These are phyloP conservation scores for Plenodomus lindquistii DNA, from an alignment of 2,329 filamentous ascomycete species.

Conservation along the genomic window DNA sequence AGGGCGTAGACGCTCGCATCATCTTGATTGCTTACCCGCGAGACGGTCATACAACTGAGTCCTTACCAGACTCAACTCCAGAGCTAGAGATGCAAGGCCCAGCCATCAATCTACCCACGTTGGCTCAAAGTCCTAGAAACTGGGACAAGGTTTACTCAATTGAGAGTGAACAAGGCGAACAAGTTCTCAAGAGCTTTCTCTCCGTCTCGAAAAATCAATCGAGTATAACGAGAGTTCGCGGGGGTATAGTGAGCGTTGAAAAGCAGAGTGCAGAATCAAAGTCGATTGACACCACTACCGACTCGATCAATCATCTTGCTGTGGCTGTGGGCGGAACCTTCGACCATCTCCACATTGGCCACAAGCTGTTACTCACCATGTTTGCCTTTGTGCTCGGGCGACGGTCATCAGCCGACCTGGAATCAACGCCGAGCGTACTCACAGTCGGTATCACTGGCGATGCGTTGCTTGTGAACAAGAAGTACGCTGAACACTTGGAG, in stretches of 20 bases:
- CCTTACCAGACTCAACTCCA: slow-evolving; percentile 26
- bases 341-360: slow-evolving; percentile 91
- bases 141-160: slow-evolving; percentile 71
- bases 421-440: slow-evolving; percentile 56
- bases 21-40: slow-evolving; percentile 69
- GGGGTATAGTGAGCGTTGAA: slow-evolving; percentile 38
- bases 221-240: slow-evolving; percentile 41
- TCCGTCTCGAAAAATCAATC: slow-evolving; percentile 28
- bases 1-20: slow-evolving; percentile 76
- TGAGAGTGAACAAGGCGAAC: slow-evolving; percentile 66
- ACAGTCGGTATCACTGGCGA: slow-evolving; percentile 90
- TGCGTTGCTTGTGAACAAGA: slow-evolving; percentile 84
- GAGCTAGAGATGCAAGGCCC: slow-evolving; percentile 51
- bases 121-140: slow-evolving; percentile 55
- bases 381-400: slow-evolving; percentile 70
- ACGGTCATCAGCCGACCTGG: slow-evolving; percentile 11
- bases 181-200: slow-evolving; percentile 56
- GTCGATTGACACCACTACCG: slow-evolving; percentile 4
- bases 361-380: slow-evolving; percentile 95
- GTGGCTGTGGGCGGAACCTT: slow-evolving; percentile 92
- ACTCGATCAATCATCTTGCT: slow-evolving; percentile 54
- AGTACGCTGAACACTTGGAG: slow-evolving; percentile 79
- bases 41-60: slow-evolving; percentile 29
- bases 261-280: slow-evolving; percentile 2
- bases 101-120: slow-evolving; percentile 53